phyloP scores from a whole-genome alignment of 352 stramenopile genomes.

The Salisapilia sapeloensis region DNA sequence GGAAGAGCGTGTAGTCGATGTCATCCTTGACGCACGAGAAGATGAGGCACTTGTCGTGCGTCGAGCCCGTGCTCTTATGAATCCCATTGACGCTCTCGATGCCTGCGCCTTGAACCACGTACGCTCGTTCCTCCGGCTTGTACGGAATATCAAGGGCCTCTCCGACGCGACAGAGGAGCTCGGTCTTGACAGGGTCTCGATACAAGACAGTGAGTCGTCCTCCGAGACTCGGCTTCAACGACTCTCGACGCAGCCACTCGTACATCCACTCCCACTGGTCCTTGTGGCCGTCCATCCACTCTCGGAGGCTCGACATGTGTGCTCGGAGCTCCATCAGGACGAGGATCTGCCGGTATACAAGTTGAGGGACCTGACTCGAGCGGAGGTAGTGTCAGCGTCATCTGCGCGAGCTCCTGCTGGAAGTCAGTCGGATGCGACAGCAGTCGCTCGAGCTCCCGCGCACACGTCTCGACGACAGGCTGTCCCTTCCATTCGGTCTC shows the following conservation, averaged over 20 bases:
- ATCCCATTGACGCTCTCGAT: conserved; percentile 86
- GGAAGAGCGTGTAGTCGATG: conserved; percentile 89
- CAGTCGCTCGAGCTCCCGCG: conserved; percentile 37
- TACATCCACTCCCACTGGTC: conserved; percentile 72
- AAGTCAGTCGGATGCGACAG: conserved; percentile 40
- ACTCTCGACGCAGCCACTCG: conserved; percentile 78
- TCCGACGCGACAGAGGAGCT: conserved; percentile 45
- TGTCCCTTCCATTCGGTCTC: conserved; percentile 80
- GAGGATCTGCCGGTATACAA: conserved; percentile 66
- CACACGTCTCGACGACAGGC: conserved; percentile 60
- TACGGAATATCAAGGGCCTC: conserved; percentile 44
- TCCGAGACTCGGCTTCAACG: conserved; percentile 57
- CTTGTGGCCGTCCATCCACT: conserved; percentile 34
- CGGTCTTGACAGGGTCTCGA: conserved; percentile 57
- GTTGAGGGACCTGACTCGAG: conserved; percentile 50
- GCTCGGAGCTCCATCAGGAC: conserved; percentile 48
- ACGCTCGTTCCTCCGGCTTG: conserved; percentile 62
- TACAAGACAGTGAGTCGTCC: conserved; percentile 39
- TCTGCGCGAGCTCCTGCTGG: conserved; percentile 42
- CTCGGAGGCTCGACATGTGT: conserved; percentile 30
- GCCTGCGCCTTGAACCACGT: conserved; percentile 81
- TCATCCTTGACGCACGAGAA: conserved; percentile 41
- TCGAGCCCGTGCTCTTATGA: conserved; percentile 77
- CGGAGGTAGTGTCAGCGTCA: conserved; percentile 52
- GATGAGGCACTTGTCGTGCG: conserved; percentile 62